Evolutionary conservation across 176 grass and related monocot species (phyloP).

Genomic region (Microstegium vimineum): DNA sequence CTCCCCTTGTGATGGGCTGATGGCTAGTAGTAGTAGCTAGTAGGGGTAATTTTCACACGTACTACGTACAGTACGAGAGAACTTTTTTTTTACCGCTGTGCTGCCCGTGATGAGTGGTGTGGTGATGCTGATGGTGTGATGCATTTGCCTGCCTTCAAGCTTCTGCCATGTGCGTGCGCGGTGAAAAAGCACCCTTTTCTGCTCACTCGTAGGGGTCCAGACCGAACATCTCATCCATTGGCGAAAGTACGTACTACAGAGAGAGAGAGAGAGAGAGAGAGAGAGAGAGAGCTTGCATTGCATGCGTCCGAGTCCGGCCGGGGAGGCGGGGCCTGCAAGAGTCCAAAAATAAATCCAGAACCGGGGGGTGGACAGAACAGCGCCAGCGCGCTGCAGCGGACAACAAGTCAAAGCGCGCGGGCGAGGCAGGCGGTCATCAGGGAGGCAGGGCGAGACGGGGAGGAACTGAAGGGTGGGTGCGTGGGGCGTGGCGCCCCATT

Average conservation of each 20-base stretch:
- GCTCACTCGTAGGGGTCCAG: too few relatives aligned
- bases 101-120: not conserved
- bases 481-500: slow-evolving; percentile 30
- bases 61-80: not conserved
- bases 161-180: not conserved
- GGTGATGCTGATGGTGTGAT: not conserved
- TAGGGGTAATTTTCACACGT: not conserved
- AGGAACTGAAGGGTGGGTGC: slow-evolving; percentile 2
- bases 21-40: too few relatives aligned
- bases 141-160: not conserved
- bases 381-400: too few relatives aligned
- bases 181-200: slow-evolving; percentile 27
- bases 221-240: too few relatives aligned
- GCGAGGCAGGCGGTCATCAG: too few relatives aligned
- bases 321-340: not conserved
- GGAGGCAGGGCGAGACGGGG: not conserved
- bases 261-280: too few relatives aligned
- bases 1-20: not conserved
- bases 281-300: not conserved
- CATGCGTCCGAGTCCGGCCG: not conserved
- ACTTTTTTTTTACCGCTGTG: slow-evolving; percentile 3
- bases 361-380: too few relatives aligned
- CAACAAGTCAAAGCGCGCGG: too few relatives aligned
- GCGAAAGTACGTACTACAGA: not conserved
- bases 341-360: not conserved